Evolutionary conservation across 208 protist genomes (phyloP).

Genomic region (Naegleria gruberi): DNA sequence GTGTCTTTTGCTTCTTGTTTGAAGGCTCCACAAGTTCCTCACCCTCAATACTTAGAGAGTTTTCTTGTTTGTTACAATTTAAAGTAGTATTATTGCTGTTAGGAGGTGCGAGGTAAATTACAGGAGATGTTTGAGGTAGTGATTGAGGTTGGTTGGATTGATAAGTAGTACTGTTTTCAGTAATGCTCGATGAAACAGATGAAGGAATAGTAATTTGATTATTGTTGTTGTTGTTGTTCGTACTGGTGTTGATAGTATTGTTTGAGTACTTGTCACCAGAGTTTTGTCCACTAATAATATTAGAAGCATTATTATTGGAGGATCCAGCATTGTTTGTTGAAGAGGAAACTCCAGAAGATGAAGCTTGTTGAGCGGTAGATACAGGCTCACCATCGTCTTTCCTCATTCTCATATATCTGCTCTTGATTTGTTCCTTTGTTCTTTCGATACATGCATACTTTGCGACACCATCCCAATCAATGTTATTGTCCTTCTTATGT

Average conservation of each 20-base stretch:
- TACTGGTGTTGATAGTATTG: not conserved
- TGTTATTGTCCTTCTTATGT: not conserved
- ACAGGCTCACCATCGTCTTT: not conserved
- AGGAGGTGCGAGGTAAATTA: not conserved
- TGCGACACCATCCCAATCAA: constrained; percentile 2
- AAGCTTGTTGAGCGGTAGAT: not conserved
- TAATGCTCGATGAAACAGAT: not conserved
- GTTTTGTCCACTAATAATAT: too few relatives aligned
- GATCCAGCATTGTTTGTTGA: not conserved
- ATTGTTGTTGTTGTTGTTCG: not conserved
- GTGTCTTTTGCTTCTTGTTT: not conserved
- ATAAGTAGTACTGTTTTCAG: too few relatives aligned
- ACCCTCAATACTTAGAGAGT: not conserved
- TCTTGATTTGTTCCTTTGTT: constrained; percentile 14
- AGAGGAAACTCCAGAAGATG: not conserved
- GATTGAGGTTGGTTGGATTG: too few relatives aligned
- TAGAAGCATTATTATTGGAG: not conserved
- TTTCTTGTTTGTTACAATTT: not conserved
- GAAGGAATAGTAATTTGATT: not conserved
- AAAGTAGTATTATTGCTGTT: not conserved
- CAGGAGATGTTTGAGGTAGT: not conserved
- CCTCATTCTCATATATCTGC: not conserved
- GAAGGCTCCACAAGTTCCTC: not conserved
- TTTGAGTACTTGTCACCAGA: not conserved
- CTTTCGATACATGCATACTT: not conserved